Percentiles rank a stretch among this genome's conserved stretches.
Conservation (phyloP, 164 flowering plant genomes). For the Platanus orientalis region DNA sequence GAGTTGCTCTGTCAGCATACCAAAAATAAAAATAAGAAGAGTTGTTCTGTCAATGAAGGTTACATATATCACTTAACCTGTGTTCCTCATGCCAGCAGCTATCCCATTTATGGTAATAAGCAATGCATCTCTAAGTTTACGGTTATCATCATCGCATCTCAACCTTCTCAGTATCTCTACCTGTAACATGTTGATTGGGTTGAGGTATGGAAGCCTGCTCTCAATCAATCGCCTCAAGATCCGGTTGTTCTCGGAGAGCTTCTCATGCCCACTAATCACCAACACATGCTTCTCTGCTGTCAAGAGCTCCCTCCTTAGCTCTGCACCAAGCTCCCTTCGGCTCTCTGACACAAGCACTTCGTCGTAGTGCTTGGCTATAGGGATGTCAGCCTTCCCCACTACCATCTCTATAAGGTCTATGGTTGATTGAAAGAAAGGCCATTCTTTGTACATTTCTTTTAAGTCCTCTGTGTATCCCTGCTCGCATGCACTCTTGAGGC, state of each 20-base stretch:
- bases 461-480: conserved; percentile 69
- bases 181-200: conserved; percentile 83
- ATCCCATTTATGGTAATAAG: conserved; percentile 92
- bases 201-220: conserved; percentile 76
- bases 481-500: conserved; percentile 72
- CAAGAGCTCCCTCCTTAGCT: conserved; percentile 61
- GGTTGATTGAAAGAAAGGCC: conserved; percentile 94
- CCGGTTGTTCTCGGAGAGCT: conserved; percentile 60
- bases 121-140: conserved; percentile 79
- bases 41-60: background rate
- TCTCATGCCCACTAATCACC: conserved; percentile 73
- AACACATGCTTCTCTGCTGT: conserved; percentile 65
- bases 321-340: conserved; percentile 59
- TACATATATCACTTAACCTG: conserved; percentile 43
- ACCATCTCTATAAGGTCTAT: conserved; percentile 96
- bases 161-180: conserved; percentile 80
- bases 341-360: conserved; percentile 73
- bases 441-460: conserved; percentile 79
- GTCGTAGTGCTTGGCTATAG: conserved; percentile 81
- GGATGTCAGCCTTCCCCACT: conserved; percentile 74
- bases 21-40: no score
- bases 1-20: no score
- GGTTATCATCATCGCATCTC: conserved; percentile 68
- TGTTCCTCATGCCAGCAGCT: conserved; percentile 98
- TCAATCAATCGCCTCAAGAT: conserved; percentile 78